phyloP scores from a whole-genome alignment of 371 early-diverging fungal genomes.

The Rhizopus microsporus region DNA sequence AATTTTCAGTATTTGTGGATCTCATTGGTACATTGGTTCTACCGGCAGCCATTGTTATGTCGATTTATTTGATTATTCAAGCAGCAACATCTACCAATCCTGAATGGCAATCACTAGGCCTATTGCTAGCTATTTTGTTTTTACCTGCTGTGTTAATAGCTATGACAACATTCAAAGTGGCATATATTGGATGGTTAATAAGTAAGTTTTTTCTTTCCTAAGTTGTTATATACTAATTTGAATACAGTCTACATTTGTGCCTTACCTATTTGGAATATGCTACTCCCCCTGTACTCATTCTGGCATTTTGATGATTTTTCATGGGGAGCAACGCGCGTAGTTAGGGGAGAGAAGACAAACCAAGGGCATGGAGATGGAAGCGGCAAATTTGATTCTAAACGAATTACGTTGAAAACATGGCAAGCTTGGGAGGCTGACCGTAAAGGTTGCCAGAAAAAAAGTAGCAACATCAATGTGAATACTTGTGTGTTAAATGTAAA shows the following conservation, averaged over 20 bases:
- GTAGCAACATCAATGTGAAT: too few relatives aligned
- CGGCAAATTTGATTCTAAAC: slow-evolving; percentile 70
- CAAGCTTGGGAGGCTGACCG: slow-evolving; percentile 76
- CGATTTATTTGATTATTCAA: slow-evolving; percentile 75
- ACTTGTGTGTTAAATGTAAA: too few relatives aligned
- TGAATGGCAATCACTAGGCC: slow-evolving; percentile 70
- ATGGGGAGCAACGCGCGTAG: slow-evolving; percentile 83
- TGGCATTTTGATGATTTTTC: slow-evolving; percentile 96
- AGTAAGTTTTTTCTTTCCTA: slow-evolving; percentile 35
- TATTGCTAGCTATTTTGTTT: slow-evolving; percentile 70
- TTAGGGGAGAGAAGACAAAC: slow-evolving; percentile 61
- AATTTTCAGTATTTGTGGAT: slow-evolving; percentile 96
- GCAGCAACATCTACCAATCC: slow-evolving; percentile 50
- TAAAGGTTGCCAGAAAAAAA: slow-evolving; percentile 23
- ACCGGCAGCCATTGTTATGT: slow-evolving; percentile 93
- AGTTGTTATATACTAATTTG: background rate
- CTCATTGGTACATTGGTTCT: slow-evolving; percentile 94
- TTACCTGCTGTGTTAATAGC: slow-evolving; percentile 86
- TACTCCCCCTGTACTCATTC: slow-evolving; percentile 88
- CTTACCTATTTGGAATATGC: slow-evolving; percentile 92
- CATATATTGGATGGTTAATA: slow-evolving; percentile 79
- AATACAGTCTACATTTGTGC: slow-evolving; percentile 56
- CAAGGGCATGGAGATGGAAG: slow-evolving; percentile 66
- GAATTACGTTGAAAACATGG: slow-evolving; percentile 66
- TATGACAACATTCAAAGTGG: slow-evolving; percentile 75